Percentiles rank a stretch among this genome's conserved stretches.
Evolutionary conservation across 495 filamentous ascomycete species (phyloP).

Genomic region (Neurospora intermedia): DNA sequence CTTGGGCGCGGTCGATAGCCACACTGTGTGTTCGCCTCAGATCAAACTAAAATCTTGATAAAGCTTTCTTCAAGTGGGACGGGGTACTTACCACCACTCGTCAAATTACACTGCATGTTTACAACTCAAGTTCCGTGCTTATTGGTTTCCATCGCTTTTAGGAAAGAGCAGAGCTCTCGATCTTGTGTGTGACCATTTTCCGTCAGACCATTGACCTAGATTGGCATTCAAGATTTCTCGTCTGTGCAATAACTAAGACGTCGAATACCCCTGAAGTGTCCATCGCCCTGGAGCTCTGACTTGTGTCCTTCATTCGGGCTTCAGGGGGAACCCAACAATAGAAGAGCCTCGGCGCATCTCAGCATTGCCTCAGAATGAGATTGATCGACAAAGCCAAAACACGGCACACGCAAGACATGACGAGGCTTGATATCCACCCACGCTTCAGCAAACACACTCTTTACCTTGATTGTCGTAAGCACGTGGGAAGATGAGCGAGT

Average conservation of each 20-base stretch:
- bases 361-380: neutral
- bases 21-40: neutral
- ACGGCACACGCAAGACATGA: neutral
- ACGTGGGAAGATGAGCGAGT: neutral
- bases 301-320: neutral
- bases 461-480: neutral
- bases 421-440: neutral
- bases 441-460: neutral
- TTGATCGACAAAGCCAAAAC: neutral
- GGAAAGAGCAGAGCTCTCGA: neutral
- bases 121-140: neutral
- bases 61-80: neutral
- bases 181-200: neutral
- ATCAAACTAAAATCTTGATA: neutral
- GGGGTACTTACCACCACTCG: neutral
- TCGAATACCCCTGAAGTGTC: neutral
- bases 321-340: neutral
- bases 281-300: neutral
- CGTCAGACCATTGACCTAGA: neutral
- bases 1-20: neutral
- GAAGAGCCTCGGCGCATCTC: neutral
- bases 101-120: neutral
- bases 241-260: neutral
- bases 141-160: neutral
- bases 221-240: neutral